These are phyloP conservation scores for Lactarius sp. DNA, from an alignment of 768 basidiomycete genomes.

Conservation along the genomic window DNA sequence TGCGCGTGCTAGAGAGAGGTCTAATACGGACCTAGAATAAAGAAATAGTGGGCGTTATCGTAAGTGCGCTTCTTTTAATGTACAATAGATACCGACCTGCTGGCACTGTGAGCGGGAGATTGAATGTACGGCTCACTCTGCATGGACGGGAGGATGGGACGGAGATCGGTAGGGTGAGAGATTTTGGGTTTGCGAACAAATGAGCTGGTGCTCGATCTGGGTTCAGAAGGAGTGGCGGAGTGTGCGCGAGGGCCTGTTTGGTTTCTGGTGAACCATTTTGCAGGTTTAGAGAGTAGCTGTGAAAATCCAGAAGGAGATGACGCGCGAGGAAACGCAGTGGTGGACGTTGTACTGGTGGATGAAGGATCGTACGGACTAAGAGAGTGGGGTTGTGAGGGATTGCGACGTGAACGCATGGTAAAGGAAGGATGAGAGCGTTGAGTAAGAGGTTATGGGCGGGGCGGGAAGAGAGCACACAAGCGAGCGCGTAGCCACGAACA, in stretches of 20 bases:
- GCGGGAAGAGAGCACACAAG: background rate
- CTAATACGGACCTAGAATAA: constrained; percentile 54
- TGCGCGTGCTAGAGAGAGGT: constrained; percentile 47
- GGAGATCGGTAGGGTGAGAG: constrained; percentile 76
- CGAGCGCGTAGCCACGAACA: background rate
- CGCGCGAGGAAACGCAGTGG: constrained; percentile 43
- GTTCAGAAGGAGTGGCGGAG: constrained; percentile 45
- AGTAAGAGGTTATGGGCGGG: background rate
- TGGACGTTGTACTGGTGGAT: constrained; percentile 8
- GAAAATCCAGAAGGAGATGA: constrained; percentile 64
- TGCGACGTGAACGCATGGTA: constrained; percentile 24
- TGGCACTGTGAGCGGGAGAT: constrained; percentile 36
- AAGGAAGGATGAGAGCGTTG: background rate
- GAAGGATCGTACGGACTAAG: constrained; percentile 25
- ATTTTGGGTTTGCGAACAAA: constrained; percentile 65
- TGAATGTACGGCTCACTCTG: constrained; percentile 44
- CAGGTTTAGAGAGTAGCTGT: constrained; percentile 59
- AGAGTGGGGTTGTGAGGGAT: constrained; percentile 15
- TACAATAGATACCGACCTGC: constrained; percentile 42
- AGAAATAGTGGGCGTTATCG: constrained; percentile 10
- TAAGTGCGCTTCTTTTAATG: background rate
- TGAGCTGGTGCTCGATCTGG: constrained; percentile 37
- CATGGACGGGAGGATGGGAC: constrained; percentile 54
- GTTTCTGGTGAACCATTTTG: constrained; percentile 55
- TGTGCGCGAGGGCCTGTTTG: constrained; percentile 31